Conservation (phyloP, 805 yeast genomes). For the Ogataea nakhonphanomensis region DNA sequence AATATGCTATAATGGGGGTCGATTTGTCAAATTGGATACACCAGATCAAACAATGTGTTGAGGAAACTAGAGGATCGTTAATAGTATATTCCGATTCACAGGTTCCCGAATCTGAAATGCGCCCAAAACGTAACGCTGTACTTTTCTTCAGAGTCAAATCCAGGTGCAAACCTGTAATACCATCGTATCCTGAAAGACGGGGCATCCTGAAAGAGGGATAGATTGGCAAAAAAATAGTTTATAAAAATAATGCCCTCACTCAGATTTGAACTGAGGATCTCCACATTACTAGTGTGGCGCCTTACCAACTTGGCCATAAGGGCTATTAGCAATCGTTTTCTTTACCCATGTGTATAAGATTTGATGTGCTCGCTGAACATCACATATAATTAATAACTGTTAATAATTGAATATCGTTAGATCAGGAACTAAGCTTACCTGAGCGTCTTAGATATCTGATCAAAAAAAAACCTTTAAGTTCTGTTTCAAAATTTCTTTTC, state of each 20-base stretch:
- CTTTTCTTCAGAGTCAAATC: slow-evolving; percentile 26
- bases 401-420: not conserved
- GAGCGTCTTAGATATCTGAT: not conserved
- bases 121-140: slow-evolving; percentile 41
- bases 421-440: not conserved
- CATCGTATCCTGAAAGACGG: slow-evolving; percentile 7
- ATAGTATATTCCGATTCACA: slow-evolving; percentile 25
- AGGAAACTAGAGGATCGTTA: slow-evolving; percentile 40
- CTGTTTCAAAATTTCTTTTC: no score
- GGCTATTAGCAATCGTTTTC: slow-evolving; percentile 13
- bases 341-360: no score
- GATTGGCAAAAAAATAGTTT: not conserved
- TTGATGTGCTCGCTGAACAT: no score
- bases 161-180: not conserved
- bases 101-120: slow-evolving; percentile 32
- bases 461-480: no score
- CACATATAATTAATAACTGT: not conserved
- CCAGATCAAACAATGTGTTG: slow-evolving; percentile 41
- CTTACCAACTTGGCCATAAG: slow-evolving; percentile 36
- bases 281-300: slow-evolving; percentile 37
- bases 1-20: slow-evolving; percentile 44
- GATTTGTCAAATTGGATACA: slow-evolving; percentile 43
- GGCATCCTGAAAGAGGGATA: slow-evolving; percentile 9
- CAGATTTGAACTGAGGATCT: slow-evolving; percentile 36
- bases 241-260: slow-evolving; percentile 27